Conservation (phyloP, 345 rosid genomes). For the Brassica juncea region DNA sequence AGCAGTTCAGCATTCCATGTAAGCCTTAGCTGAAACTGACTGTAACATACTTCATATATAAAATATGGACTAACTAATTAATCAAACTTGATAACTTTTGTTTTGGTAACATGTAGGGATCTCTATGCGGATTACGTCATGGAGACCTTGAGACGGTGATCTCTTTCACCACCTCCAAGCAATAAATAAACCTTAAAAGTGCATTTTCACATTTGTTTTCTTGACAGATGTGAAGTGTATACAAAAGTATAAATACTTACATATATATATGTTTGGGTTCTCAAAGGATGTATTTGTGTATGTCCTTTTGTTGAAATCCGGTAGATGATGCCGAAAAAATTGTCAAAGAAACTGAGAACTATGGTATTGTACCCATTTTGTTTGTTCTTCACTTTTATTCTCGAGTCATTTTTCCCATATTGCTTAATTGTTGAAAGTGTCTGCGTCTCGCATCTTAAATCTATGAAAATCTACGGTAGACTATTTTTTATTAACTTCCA, state of each 20-base stretch:
- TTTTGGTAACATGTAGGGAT: conserved; percentile 52
- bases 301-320: conserved; percentile 30
- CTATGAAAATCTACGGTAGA: not conserved
- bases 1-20: conserved; percentile 93
- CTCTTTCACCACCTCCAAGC: conserved; percentile 11
- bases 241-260: conserved; percentile 10
- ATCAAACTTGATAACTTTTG: no score
- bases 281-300: conserved; percentile 28
- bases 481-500: not conserved
- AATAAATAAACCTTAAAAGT: conserved; percentile 12
- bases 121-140: conserved; percentile 83
- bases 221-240: conserved; percentile 21
- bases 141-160: conserved; percentile 73
- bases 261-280: conserved; percentile 22
- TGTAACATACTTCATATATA: not conserved
- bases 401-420: not conserved
- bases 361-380: conserved; percentile 13
- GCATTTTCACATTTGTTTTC: conserved; percentile 14
- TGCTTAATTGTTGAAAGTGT: not conserved
- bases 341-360: conserved; percentile 9
- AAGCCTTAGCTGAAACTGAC: conserved; percentile 32
- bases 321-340: conserved; percentile 45
- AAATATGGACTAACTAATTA: not conserved
- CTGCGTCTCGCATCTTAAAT: not conserved
- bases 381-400: conserved; percentile 17